Conservation (phyloP, 306 rosid species). For the Lablab purpureus region DNA sequence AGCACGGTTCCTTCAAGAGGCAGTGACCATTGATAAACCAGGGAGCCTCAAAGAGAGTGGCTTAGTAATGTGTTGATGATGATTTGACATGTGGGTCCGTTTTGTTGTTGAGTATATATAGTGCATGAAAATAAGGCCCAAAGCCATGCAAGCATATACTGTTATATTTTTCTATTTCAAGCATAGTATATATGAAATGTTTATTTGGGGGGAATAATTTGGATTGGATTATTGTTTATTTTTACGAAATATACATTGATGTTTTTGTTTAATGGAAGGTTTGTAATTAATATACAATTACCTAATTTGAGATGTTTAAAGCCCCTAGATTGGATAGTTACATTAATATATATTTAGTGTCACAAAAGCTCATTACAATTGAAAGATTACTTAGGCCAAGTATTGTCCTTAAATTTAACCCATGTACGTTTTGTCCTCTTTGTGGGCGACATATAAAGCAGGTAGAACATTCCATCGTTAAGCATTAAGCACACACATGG, state of each 20-base stretch:
- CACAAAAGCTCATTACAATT: not conserved
- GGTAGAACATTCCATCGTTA: not conserved
- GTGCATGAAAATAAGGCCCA: constrained; percentile 17
- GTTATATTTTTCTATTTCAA: not conserved
- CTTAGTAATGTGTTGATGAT: not conserved
- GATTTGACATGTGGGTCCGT: not conserved
- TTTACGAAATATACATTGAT: not conserved
- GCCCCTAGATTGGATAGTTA: not conserved
- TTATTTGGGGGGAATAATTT: constrained; percentile 13
- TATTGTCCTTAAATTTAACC: not conserved
- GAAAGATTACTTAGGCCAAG: not conserved
- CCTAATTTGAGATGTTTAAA: not conserved
- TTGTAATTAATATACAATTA: not conserved
- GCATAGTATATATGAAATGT: not conserved
- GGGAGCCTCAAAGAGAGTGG: not conserved
- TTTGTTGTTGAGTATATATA: not conserved
- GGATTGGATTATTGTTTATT: constrained; percentile 3
- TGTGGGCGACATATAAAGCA: not conserved
- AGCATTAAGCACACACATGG: not conserved
- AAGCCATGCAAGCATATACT: not conserved
- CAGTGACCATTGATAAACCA: not conserved
- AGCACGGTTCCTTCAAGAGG: constrained; percentile 41
- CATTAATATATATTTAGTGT: not conserved
- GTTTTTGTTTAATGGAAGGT: not conserved
- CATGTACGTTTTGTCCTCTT: not conserved